Percentiles rank a stretch among this genome's conserved stretches.
These are phyloP conservation scores for Jackrogersella multiformis DNA, from an alignment of 495 filamentous ascomycete genomes.

Conservation along the genomic window DNA sequence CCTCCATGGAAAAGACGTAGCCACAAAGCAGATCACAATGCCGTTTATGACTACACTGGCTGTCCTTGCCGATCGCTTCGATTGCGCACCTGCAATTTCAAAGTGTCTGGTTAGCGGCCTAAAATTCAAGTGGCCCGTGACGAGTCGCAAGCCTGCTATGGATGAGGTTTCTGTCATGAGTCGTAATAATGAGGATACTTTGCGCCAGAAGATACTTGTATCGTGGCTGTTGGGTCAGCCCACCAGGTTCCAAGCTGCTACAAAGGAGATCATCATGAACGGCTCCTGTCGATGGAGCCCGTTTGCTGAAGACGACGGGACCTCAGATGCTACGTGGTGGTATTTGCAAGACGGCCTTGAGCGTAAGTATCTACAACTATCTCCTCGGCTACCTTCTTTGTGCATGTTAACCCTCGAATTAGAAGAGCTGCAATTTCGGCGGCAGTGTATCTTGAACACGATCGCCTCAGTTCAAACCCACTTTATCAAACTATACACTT, in stretches of 20 bases:
- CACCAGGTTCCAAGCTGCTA: conserved; percentile 60
- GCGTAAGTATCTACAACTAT: conserved; percentile 56
- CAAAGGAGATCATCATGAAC: conserved; percentile 68
- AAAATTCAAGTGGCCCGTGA: conserved; percentile 59
- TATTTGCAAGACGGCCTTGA: conserved; percentile 77
- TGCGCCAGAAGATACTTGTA: conserved; percentile 71
- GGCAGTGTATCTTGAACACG: conserved; percentile 75
- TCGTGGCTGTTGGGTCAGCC: conserved; percentile 66
- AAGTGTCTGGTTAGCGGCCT: conserved; percentile 52
- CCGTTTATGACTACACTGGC: conserved; percentile 68
- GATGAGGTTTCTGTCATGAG: conserved; percentile 52
- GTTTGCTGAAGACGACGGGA: conserved; percentile 50
- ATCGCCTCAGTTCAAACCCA: conserved; percentile 78
- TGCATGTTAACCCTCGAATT: conserved; percentile 28
- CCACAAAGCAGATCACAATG: conserved; percentile 54
- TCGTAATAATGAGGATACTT: conserved; percentile 59
- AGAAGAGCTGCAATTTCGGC: conserved; percentile 79
- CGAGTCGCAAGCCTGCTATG: conserved; percentile 47
- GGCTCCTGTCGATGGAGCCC: conserved; percentile 72
- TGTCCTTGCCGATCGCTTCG: conserved; percentile 73
- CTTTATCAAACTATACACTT: conserved; percentile 75
- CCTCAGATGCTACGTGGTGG: conserved; percentile 69
- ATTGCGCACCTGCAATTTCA: conserved; percentile 58
- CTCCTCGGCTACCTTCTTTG: not conserved
- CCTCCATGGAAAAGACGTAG: conserved; percentile 58